A percentile compares a stretch with the other conserved stretches of the same genome.
Conservation (phyloP, 345 rosid genomes). For the Hirschfeldia incana region DNA sequence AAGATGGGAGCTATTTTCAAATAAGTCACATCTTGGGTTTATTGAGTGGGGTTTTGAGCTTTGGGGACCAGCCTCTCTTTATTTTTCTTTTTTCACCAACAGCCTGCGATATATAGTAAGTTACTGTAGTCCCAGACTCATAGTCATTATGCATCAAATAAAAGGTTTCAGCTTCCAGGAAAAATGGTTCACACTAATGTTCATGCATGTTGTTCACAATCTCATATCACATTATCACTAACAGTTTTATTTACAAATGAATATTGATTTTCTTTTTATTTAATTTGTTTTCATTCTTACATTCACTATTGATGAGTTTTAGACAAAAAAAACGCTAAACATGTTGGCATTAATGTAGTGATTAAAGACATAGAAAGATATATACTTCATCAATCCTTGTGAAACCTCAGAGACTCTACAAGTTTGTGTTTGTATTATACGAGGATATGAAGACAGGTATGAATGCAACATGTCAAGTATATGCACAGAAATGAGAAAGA, state of each 20-base stretch:
- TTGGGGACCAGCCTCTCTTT: slow-evolving; percentile 24
- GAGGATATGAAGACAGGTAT: neutral
- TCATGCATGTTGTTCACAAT: neutral
- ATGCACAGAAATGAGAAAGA: neutral
- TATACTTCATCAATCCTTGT: neutral
- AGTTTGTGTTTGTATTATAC: neutral
- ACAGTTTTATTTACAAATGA: neutral
- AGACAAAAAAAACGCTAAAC: neutral
- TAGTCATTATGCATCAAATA: slow-evolving; percentile 24
- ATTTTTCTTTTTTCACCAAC: neutral
- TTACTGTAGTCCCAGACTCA: slow-evolving; percentile 24
- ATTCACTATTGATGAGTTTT: neutral
- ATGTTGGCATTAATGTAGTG: neutral
- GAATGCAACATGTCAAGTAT: neutral
- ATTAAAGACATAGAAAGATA: neutral
- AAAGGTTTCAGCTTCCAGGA: slow-evolving; percentile 4
- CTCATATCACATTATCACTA: neutral
- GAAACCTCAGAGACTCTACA: neutral
- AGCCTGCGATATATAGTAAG: slow-evolving; percentile 24
- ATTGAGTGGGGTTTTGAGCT: slow-evolving; percentile 29
- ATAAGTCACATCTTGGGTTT: slow-evolving; percentile 36
- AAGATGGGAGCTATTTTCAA: slow-evolving; percentile 32
- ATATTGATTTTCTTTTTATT: neutral
- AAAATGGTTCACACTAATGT: neutral
- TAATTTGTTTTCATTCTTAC: neutral